phyloP scores from a whole-genome alignment of 192 early-diverging fungal species.

The Kappamyces sp. region DNA sequence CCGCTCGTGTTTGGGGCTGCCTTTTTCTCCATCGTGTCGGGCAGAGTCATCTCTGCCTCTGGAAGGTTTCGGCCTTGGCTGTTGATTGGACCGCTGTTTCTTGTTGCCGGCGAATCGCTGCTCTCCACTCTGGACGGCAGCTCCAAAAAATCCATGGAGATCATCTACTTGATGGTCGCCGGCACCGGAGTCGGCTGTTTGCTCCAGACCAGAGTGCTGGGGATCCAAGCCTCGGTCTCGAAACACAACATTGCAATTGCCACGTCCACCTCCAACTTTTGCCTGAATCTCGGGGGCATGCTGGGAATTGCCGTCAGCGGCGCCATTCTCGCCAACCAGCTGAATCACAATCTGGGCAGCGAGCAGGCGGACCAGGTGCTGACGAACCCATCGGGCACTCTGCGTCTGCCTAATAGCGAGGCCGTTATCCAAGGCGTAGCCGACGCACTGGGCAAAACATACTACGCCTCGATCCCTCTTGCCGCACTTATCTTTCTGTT shows the following conservation, averaged over 20 bases:
- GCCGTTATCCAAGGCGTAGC: background rate
- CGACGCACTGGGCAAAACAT: background rate
- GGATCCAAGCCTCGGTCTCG: slow-evolving; percentile 63
- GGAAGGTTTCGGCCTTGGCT: slow-evolving; percentile 64
- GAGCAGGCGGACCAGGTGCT: too few relatives aligned
- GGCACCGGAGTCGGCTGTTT: slow-evolving; percentile 71
- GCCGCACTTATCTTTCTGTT: slow-evolving; percentile 2
- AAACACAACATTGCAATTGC: slow-evolving; percentile 66
- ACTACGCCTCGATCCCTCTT: slow-evolving; percentile 2
- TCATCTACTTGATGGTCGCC: slow-evolving; percentile 59
- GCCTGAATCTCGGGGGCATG: slow-evolving; percentile 37
- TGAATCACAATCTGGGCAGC: slow-evolving; percentile 34
- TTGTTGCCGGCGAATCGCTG: slow-evolving; percentile 60
- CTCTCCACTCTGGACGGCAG: slow-evolving; percentile 52
- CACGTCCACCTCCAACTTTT: slow-evolving; percentile 64
- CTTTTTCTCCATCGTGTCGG: slow-evolving; percentile 60
- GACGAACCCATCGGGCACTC: background rate
- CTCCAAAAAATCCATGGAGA: slow-evolving; percentile 44
- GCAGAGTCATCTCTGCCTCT: slow-evolving; percentile 52
- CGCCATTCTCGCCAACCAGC: slow-evolving; percentile 59
- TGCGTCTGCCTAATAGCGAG: background rate
- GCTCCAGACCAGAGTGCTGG: slow-evolving; percentile 71
- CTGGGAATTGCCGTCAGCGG: slow-evolving; percentile 65
- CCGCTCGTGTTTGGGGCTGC: slow-evolving; percentile 70
- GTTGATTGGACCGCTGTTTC: slow-evolving; percentile 52